These are phyloP conservation scores for Candida endomychidarum DNA, from an alignment of 805 yeast species.

Conservation along the genomic window DNA sequence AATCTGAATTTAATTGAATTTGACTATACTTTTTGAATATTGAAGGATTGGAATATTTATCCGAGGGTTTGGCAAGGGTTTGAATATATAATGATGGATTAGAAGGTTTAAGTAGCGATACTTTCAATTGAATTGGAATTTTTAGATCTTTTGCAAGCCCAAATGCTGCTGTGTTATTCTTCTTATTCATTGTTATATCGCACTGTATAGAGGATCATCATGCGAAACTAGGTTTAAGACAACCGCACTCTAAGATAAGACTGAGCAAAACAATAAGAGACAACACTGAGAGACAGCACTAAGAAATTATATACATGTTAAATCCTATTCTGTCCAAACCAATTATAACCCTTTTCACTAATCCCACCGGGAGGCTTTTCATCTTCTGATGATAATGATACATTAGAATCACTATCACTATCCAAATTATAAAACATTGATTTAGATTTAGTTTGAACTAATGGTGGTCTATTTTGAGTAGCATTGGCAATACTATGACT, in stretches of 20 bases:
- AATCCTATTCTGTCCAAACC: constrained; percentile 13
- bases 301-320: constrained; percentile 5
- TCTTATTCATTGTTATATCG: constrained; percentile 3
- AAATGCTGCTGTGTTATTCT: constrained; percentile 29
- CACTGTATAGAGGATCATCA: too few species aligned
- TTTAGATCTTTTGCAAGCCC: constrained; percentile 40
- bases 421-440: constrained; percentile 34
- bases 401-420: constrained; percentile 17
- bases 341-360: constrained; percentile 7
- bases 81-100: constrained; percentile 7
- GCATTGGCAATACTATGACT: constrained; percentile 2
- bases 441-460: constrained; percentile 9
- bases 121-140: constrained; percentile 32
- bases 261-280: not conserved
- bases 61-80: constrained; percentile 26
- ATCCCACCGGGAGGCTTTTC: constrained; percentile 32
- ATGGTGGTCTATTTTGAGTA: constrained; percentile 4
- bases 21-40: constrained; percentile 34
- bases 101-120: constrained; percentile 29
- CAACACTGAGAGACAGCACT: not conserved
- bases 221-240: too few species aligned
- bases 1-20: constrained; percentile 34
- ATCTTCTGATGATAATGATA: constrained; percentile 17
- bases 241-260: too few species aligned
- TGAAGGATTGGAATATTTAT: constrained; percentile 34